Conservation (phyloP, 2,329 filamentous ascomycete species). For the Pseudocercospora fijiensis region DNA sequence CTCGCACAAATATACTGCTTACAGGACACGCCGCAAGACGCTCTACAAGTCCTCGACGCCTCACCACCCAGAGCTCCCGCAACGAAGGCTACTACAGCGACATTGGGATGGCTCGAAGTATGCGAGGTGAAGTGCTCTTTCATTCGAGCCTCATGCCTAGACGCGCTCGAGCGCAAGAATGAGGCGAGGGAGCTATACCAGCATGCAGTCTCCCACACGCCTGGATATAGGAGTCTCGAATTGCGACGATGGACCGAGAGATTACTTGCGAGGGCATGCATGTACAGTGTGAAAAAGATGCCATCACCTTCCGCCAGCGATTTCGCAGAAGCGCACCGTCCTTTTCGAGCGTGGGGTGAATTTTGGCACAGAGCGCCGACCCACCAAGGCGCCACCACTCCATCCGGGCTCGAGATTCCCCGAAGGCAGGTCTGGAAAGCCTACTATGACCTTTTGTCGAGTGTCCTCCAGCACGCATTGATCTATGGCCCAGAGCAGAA, state of each 20-base stretch:
- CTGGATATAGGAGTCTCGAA: constrained; percentile 34
- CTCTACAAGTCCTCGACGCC: constrained; percentile 51
- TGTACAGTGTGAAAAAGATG: constrained; percentile 30
- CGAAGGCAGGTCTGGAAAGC: constrained; percentile 74
- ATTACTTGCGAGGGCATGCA: constrained; percentile 34
- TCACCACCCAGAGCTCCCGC: not conserved
- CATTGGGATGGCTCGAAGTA: constrained; percentile 71
- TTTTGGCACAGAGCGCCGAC: constrained; percentile 56
- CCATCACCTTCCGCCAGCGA: constrained; percentile 24
- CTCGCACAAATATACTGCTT: constrained; percentile 83
- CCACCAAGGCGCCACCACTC: constrained; percentile 36
- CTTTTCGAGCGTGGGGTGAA: constrained; percentile 63
- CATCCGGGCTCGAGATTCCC: constrained; percentile 40
- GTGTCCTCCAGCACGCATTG: constrained; percentile 67
- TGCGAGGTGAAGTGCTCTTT: constrained; percentile 52
- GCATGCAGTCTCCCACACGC: constrained; percentile 25
- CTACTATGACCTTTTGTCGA: constrained; percentile 78
- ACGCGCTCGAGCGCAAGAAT: constrained; percentile 27
- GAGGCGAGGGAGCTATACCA: constrained; percentile 30
- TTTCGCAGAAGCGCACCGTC: constrained; percentile 31
- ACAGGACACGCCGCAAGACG: constrained; percentile 61
- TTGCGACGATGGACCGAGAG: constrained; percentile 38
- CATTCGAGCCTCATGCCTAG: constrained; percentile 33
- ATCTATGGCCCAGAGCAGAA: constrained; percentile 47
- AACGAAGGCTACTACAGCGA: constrained; percentile 10